Base-by-base conservation (phyloP, 345 rosid genomes). In the Euphorbia peplus region DNA sequence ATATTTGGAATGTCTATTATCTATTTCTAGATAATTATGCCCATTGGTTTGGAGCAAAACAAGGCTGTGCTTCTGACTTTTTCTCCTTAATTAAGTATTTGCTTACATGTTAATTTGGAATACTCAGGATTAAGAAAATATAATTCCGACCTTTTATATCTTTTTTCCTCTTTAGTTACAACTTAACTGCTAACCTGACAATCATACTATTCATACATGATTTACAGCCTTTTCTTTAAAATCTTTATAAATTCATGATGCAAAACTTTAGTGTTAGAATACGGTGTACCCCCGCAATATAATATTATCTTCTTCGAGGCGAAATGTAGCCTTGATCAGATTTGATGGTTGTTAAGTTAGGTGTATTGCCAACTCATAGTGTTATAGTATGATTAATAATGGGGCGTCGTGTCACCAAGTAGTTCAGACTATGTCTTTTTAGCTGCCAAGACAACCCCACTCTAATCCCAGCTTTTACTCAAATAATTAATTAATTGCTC, bases 11-110 rank as follows among this genome's bases (percentile, higher is more conserved):
- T 72, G 72, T 62, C 71, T 75, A 68, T 65, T 50, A 22, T 72
- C 78, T 73, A 78, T 66, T 6, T 70, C 41, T 71, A 77, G 84
- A 52, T 44, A 30, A n/a, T 18, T 47, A 62, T 71, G 5, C 48
- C 65, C 63, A 78, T 68, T 62, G 71, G 80, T 60, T 64, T 80
- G 56, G 81, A 84, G 89, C 44, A 66, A 83, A 81, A 76, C 16
- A 71, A 81, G 47, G 75, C 70, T 67, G 70, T 22, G 76, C 61
- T 46, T 70, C 80, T 85, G 85, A 82, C 86, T 52, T 68, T 73
- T 82, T 87, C 85, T 76, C 29, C 29, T 21, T 56, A n/a, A n/a
- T n/a, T n/a, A n/a, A 25, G n/a, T 68, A 64, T 47, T 30, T 39
- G 16, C 12, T 29, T 13, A 29, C 44, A 42, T 21, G 68, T 54